Conservation (phyloP, 2,329 filamentous ascomycete species). For the Stagonosporopsis chrysanthemi region DNA sequence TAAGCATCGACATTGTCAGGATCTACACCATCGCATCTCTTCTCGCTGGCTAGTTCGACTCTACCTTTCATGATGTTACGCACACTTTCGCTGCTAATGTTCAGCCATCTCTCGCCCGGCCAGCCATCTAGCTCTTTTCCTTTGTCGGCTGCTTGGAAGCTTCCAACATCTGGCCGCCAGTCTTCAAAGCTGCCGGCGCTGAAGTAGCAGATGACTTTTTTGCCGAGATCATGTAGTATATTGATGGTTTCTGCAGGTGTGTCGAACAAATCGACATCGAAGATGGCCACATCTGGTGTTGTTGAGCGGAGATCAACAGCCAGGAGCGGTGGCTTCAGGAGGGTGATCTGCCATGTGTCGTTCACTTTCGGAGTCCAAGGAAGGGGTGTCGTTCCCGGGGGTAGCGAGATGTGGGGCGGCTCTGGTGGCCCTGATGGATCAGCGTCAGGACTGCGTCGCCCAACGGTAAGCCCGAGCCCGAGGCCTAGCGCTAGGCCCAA, state of each 20-base stretch:
- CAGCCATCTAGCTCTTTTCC: background rate
- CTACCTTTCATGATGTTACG: background rate
- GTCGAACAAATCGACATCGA: conserved; percentile 1
- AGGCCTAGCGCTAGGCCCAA: background rate
- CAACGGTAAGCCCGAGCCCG: background rate
- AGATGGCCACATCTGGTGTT: background rate
- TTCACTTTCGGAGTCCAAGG: background rate
- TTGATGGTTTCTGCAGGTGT: background rate
- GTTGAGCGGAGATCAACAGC: background rate
- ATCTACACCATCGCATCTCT: background rate
- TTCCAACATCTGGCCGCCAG: background rate
- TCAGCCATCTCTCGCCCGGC: background rate
- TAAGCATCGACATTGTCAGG: background rate
- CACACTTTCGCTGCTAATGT: background rate
- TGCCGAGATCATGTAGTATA: background rate
- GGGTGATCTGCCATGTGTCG: background rate
- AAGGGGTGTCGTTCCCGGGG: background rate
- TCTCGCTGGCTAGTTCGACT: background rate
- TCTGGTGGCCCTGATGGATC: background rate
- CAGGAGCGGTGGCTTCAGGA: background rate
- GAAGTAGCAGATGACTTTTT: conserved; percentile 1
- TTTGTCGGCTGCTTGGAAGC: background rate
- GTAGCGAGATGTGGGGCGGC: background rate
- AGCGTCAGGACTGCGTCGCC: background rate
- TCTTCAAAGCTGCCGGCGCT: background rate